phyloP scores from a whole-genome alignment of 176 grass and related monocot genomes.

The Aegilops longissima region DNA sequence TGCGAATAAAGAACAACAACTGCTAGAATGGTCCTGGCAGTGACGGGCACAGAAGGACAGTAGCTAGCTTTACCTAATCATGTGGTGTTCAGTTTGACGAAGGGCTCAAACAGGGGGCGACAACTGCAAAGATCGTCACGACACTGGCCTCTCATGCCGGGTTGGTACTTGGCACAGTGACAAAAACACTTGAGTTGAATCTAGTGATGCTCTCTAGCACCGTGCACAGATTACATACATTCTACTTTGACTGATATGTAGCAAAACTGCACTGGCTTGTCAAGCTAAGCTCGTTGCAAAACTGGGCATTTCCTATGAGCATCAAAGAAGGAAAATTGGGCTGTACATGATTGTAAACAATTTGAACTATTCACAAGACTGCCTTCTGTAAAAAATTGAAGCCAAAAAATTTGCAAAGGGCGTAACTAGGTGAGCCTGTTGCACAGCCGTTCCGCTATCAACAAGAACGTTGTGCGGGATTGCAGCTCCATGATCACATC shows the following conservation, averaged over 20 bases:
- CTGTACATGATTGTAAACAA: conserved; percentile 21
- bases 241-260: neutral
- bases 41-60: neutral
- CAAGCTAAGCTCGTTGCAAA: neutral
- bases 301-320: neutral
- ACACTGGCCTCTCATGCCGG: neutral
- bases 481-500: neutral
- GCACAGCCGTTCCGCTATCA: neutral
- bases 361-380: conserved; percentile 23
- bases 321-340: neutral
- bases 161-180: neutral
- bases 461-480: neutral
- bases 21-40: neutral
- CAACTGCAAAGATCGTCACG: neutral
- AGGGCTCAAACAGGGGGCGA: neutral
- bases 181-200: neutral
- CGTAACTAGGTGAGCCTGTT: neutral
- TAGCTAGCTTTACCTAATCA: neutral
- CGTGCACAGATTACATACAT: neutral
- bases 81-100: conserved; percentile 1
- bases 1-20: neutral
- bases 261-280: neutral
- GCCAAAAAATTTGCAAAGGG: neutral
- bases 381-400: neutral
- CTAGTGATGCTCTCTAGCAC: neutral